Percentiles rank a stretch among this genome's conserved stretches.
Evolutionary conservation across 148 eudicot species (phyloP).

Genomic region (Rhododendron williamsianum): DNA sequence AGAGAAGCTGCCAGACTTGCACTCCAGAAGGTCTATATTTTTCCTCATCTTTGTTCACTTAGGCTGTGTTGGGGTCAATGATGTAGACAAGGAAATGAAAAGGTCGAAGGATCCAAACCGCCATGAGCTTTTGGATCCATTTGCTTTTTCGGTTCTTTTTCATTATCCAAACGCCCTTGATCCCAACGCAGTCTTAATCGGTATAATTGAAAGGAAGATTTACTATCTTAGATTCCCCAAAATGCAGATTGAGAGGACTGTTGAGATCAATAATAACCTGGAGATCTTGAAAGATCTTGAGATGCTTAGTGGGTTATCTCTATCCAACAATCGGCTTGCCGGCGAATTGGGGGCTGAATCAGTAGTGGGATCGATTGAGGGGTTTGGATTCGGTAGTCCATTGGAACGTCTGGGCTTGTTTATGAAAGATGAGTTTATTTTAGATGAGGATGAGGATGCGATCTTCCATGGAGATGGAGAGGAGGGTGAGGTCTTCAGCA

Average conservation of each 20-base stretch:
- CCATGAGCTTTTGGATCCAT: neutral
- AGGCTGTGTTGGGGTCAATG: neutral
- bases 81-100: neutral
- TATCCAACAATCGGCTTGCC: slow-evolving; percentile 7
- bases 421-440: slow-evolving; percentile 45
- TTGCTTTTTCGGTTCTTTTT: neutral
- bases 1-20: slow-evolving; percentile 60
- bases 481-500: slow-evolving; percentile 45
- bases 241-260: slow-evolving; percentile 72
- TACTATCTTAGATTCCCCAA: neutral
- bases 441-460: slow-evolving; percentile 35
- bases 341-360: slow-evolving; percentile 9
- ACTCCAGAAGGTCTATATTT: slow-evolving; percentile 48
- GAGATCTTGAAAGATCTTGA: slow-evolving; percentile 49
- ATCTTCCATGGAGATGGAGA: slow-evolving; percentile 27
- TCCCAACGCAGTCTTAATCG: neutral
- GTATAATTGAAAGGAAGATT: neutral
- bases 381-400: slow-evolving; percentile 26
- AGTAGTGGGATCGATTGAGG: slow-evolving; percentile 7
- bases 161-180: neutral
- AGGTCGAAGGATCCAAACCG: neutral
- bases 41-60: neutral
- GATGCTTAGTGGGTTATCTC: slow-evolving; percentile 27
- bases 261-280: slow-evolving; percentile 47
- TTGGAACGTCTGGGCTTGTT: slow-evolving; percentile 61